Percentiles rank a stretch among this genome's conserved stretches.
Evolutionary conservation across 163 green algal genomes (phyloP).

Genomic region (Chlorella variabilis): DNA sequence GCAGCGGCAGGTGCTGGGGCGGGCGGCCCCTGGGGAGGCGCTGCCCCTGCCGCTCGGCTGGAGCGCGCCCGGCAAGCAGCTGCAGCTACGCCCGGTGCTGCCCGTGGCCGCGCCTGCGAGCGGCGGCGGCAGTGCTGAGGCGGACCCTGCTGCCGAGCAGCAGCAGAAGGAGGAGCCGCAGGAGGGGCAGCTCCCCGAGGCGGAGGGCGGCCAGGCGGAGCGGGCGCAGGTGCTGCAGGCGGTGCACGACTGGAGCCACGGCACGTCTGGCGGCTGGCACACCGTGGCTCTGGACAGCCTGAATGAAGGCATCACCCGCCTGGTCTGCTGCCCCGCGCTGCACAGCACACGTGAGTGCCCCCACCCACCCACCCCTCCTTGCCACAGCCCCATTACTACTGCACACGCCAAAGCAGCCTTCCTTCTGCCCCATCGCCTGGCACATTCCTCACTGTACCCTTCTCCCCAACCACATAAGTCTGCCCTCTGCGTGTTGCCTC

Average conservation of each 20-base stretch:
- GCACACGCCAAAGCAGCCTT: not conserved
- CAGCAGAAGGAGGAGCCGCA: not conserved
- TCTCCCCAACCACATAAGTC: too few relatives aligned
- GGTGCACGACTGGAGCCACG: slow-evolving; percentile 63
- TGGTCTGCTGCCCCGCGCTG: slow-evolving; percentile 63
- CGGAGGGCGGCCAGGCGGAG: not conserved
- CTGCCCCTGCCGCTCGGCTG: slow-evolving; percentile 79
- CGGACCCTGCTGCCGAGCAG: not conserved
- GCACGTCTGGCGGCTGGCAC: slow-evolving; percentile 40
- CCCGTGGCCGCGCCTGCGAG: not conserved
- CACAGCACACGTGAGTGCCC: slow-evolving; percentile 3
- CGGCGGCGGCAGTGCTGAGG: not conserved
- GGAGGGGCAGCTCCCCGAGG: not conserved
- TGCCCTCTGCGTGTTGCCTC: not conserved
- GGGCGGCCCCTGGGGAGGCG: slow-evolving; percentile 62
- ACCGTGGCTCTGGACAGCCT: slow-evolving; percentile 62
- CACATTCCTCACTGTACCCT: too few relatives aligned
- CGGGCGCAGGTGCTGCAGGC: not conserved
- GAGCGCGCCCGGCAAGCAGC: slow-evolving; percentile 65
- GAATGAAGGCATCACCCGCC: slow-evolving; percentile 69
- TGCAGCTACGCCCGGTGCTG: slow-evolving; percentile 65
- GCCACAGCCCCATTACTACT: too few relatives aligned
- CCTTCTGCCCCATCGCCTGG: too few relatives aligned
- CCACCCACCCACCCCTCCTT: not conserved
- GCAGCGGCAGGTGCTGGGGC: slow-evolving; percentile 56